These are phyloP conservation scores for Skeletonema grethae DNA, from an alignment of 108 stramenopile genomes.

Conservation along the genomic window DNA sequence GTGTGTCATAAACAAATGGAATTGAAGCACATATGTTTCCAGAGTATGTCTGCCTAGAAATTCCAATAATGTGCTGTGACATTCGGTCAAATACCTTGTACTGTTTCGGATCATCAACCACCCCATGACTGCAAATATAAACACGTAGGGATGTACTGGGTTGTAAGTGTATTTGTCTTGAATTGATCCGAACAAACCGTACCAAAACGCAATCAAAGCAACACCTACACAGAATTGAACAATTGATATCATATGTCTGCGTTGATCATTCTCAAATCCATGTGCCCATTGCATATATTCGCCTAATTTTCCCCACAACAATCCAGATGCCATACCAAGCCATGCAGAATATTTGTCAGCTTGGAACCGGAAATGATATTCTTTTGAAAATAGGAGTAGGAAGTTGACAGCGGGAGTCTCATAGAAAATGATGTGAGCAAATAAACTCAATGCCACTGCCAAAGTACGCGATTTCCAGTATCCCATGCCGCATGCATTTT, in stretches of 20 bases:
- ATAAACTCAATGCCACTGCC: constrained; percentile 48
- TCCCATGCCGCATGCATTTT: constrained; percentile 34
- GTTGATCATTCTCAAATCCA: constrained; percentile 40
- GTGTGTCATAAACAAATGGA: constrained; percentile 89
- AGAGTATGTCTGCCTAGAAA: constrained; percentile 89
- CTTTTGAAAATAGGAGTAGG: constrained; percentile 60
- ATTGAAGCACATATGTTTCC: constrained; percentile 95
- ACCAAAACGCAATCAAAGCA: constrained; percentile 58
- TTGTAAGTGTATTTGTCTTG: constrained; percentile 86
- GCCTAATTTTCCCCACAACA: constrained; percentile 56
- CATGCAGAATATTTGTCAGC: constrained; percentile 70
- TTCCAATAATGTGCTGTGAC: constrained; percentile 73
- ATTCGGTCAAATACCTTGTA: constrained; percentile 73
- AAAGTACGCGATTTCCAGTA: constrained; percentile 52
- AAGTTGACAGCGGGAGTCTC: constrained; percentile 63
- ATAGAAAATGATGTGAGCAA: constrained; percentile 66
- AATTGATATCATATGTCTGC: constrained; percentile 32
- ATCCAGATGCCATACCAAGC: constrained; percentile 62
- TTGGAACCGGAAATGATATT: constrained; percentile 72
- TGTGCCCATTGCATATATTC: constrained; percentile 68
- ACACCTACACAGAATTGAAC: constrained; percentile 53
- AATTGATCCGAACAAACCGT: constrained; percentile 58
- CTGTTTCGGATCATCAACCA: constrained; percentile 92
- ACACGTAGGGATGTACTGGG: constrained; percentile 85
- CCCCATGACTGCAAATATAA: constrained; percentile 76